A percentile compares a stretch with the other conserved stretches of the same genome.
Conservation (phyloP, 2,329 filamentous ascomycete genomes). For the Sporothrix humicola region DNA sequence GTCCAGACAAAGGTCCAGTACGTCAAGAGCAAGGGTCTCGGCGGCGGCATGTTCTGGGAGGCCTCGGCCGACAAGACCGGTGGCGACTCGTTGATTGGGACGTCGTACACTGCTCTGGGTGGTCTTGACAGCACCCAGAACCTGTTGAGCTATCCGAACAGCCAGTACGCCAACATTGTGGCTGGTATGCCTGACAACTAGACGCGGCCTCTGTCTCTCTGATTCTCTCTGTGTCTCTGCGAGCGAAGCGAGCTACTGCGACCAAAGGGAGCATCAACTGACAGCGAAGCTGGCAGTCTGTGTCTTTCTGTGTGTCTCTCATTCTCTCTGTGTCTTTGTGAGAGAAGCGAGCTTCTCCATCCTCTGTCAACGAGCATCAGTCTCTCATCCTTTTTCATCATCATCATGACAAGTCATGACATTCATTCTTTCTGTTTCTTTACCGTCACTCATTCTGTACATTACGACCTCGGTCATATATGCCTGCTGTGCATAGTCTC, state of each 20-base stretch:
- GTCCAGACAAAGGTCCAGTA: constrained; percentile 68
- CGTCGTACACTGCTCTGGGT: constrained; percentile 51
- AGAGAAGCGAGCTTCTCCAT: background rate
- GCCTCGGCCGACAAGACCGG: constrained; percentile 69
- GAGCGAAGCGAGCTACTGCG: background rate
- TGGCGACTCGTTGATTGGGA: constrained; percentile 64
- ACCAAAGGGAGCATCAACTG: too few relatives aligned
- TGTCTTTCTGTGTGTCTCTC: background rate
- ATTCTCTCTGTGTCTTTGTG: background rate
- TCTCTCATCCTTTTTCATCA: too few relatives aligned
- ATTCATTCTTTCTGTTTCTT: background rate
- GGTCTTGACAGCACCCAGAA: constrained; percentile 57
- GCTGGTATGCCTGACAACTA: constrained; percentile 41
- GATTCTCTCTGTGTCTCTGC: too few relatives aligned
- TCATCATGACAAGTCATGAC: background rate
- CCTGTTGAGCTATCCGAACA: constrained; percentile 57
- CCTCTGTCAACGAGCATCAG: too few relatives aligned
- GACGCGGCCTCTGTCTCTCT: too few relatives aligned
- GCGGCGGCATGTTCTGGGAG: constrained; percentile 88
- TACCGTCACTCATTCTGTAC: background rate
- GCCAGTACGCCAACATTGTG: constrained; percentile 61
- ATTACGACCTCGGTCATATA: background rate
- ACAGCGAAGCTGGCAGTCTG: background rate
- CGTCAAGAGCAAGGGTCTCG: constrained; percentile 66
- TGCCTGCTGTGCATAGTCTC: constrained; percentile 11